Base-by-base conservation (phyloP, 306 rosid species). In the Lathyrus tuberosus region DNA sequence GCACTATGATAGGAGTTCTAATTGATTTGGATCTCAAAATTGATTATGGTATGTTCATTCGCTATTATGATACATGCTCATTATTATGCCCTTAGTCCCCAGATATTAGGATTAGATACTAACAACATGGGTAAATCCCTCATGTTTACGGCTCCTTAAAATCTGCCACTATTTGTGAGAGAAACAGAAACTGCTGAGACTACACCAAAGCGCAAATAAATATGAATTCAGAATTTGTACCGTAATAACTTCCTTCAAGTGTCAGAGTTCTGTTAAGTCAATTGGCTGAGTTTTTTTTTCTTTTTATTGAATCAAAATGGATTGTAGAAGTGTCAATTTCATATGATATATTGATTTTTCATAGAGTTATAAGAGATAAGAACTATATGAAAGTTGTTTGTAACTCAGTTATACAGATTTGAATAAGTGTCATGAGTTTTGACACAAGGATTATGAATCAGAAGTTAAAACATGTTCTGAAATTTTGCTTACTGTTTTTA, bases 1-100 rank as follows among this genome's bases (percentile, higher is more conserved):
- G 53, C 9, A 38, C 17, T 46, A 75, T 7, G 9, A 51, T 58
- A 42, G 17, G 33, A 31, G 26, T 56, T 24, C 6, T 53, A 77
- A 31, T 40, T 63, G n/a, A n/a, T n/a, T n/a, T n/a, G n/a, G n/a
- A n/a, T n/a, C n/a, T n/a, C n/a, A n/a, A n/a, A n/a, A n/a, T n/a
- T n/a, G n/a, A n/a, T n/a, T n/a, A n/a, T n/a, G n/a, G n/a, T n/a
- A n/a, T n/a, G n/a, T n/a, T n/a, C n/a, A n/a, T n/a, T n/a, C n/a
- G n/a, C n/a, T n/a, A n/a, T n/a, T n/a, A n/a, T n/a, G n/a, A n/a
- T n/a, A n/a, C n/a, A n/a, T n/a, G n/a, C n/a, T n/a, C n/a, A n/a
- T n/a, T n/a, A n/a, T n/a, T n/a, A n/a, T n/a, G n/a, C n/a, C n/a
- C n/a, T n/a, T n/a, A n/a, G n/a, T n/a, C n/a, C n/a, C n/a, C n/a